Conservation (phyloP, 176 grass and related monocot genomes). For the Triticum urartu region DNA sequence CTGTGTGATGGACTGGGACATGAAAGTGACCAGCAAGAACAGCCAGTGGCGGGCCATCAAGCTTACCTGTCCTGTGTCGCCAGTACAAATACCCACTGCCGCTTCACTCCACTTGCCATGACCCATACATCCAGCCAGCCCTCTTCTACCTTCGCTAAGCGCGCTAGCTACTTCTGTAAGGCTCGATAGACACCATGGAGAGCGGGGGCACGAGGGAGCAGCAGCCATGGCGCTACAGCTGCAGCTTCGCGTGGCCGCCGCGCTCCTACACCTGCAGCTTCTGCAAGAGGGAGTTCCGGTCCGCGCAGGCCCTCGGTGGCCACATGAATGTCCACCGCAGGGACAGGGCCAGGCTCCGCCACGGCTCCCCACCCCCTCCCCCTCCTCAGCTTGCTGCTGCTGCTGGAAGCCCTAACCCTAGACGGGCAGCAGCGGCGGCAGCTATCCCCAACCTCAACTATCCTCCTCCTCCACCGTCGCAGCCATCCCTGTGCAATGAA, state of each 20-base stretch:
- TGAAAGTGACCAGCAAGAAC: conserved; percentile 1
- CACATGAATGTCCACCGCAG: conserved; percentile 64
- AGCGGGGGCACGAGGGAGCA: conserved; percentile 4
- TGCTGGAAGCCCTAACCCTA: neutral
- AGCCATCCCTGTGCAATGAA: neutral
- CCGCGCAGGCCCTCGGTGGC: conserved; percentile 54
- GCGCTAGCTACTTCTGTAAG: neutral
- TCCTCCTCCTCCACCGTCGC: conserved; percentile 16
- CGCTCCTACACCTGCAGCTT: conserved; percentile 51
- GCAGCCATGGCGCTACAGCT: conserved; percentile 30
- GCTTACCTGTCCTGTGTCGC: neutral
- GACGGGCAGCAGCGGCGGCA: neutral
- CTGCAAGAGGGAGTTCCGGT: conserved; percentile 58
- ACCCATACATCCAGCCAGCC: neutral
- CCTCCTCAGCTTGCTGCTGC: too few species aligned
- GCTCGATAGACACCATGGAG: neutral
- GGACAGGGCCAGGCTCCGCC: conserved; percentile 46
- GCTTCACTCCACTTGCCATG: neutral
- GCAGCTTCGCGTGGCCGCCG: conserved; percentile 31
- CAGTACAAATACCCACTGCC: neutral
- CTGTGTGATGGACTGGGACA: neutral
- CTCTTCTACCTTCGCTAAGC: neutral
- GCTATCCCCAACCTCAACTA: conserved; percentile 52
- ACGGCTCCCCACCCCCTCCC: neutral
- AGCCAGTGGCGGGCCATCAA: neutral